phyloP scores from a whole-genome alignment of 2,329 filamentous ascomycete species.

The Ceratocystis eucalypticola region DNA sequence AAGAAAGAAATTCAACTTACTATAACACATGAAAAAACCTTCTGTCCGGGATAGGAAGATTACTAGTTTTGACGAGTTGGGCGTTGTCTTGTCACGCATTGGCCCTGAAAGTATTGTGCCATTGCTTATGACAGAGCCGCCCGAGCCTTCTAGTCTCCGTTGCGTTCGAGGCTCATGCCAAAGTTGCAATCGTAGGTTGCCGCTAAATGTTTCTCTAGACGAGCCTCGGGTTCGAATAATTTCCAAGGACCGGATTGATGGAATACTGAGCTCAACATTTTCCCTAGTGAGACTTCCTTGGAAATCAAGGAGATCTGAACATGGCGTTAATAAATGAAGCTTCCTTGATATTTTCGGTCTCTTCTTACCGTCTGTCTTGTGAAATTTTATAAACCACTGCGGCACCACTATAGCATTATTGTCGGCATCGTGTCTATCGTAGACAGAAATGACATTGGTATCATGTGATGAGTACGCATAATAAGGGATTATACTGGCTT shows the following conservation, averaged over 20 bases:
- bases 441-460: constrained; percentile 8
- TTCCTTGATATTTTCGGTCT: not conserved
- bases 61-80: constrained; percentile 7
- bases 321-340: not conserved
- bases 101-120: not conserved
- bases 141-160: not conserved
- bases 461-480: constrained; percentile 11
- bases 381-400: constrained; percentile 8
- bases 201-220: constrained; percentile 1
- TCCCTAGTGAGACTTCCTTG: constrained; percentile 11
- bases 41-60: constrained; percentile 2
- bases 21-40: constrained; percentile 7
- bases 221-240: not conserved
- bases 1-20: constrained; percentile 6
- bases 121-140: constrained; percentile 3
- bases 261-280: constrained; percentile 8
- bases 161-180: constrained; percentile 4
- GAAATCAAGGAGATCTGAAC: constrained; percentile 7
- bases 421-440: not conserved
- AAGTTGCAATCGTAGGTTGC: constrained; percentile 10
- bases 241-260: constrained; percentile 9
- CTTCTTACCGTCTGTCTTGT: not conserved
- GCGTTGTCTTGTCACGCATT: not conserved
- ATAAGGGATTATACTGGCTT: not conserved
- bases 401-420: not conserved